Conservation (phyloP, 345 rosid genomes). For the Eutrema yunnanense region DNA sequence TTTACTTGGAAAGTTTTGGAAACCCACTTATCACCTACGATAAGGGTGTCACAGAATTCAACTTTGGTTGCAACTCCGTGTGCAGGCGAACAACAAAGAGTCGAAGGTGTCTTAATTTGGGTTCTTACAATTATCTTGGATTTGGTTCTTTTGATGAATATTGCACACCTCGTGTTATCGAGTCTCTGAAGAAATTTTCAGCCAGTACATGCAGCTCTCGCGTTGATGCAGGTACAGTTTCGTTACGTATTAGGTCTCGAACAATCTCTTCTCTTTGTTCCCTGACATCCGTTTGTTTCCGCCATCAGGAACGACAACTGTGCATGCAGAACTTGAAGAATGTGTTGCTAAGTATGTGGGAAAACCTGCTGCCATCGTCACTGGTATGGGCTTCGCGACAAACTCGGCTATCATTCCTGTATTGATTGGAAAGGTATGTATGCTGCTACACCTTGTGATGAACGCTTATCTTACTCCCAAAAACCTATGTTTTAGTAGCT, state of each 20-base stretch:
- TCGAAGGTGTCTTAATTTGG: conserved; percentile 84
- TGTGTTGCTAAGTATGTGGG: conserved; percentile 81
- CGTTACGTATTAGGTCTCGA: neutral
- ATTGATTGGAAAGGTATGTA: conserved; percentile 74
- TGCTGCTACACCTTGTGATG: neutral
- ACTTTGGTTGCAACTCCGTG: neutral
- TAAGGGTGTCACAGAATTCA: neutral
- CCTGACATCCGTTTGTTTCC: conserved; percentile 11
- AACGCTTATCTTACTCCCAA: neutral
- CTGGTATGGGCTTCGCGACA: conserved; percentile 90
- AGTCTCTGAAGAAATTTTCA: conserved; percentile 63
- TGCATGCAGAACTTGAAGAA: conserved; percentile 81
- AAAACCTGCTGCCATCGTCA: conserved; percentile 83
- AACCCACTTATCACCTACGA: neutral
- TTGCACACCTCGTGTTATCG: conserved; percentile 87
- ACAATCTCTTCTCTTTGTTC: neutral
- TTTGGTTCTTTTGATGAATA: conserved; percentile 95
- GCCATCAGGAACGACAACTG: conserved; percentile 56
- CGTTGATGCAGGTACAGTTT: conserved; percentile 73
- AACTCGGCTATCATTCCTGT: conserved; percentile 90
- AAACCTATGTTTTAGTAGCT: neutral
- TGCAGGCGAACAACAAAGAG: conserved; percentile 71
- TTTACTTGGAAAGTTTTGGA: neutral
- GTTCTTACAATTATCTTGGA: conserved; percentile 95
- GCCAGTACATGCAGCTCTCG: conserved; percentile 87